Evolutionary conservation across 306 rosid species (phyloP).

Genomic region (Cucumis melo): DNA sequence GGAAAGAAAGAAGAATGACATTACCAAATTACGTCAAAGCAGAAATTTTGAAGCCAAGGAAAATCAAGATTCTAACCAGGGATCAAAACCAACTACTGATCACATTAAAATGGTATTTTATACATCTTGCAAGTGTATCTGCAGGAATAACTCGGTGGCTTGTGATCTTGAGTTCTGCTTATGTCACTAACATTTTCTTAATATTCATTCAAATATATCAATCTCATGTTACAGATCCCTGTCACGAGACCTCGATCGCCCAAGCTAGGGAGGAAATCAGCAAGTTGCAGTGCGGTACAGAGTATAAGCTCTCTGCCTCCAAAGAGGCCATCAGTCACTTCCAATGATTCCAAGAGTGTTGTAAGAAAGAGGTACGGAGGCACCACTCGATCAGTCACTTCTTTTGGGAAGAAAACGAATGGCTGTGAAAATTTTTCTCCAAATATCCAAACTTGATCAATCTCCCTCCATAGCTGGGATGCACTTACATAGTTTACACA

Average conservation of each 20-base stretch:
- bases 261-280: slow-evolving; percentile 25
- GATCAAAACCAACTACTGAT: slow-evolving; percentile 17
- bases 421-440: slow-evolving; percentile 67
- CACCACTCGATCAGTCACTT: slow-evolving; percentile 18
- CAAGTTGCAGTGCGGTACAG: slow-evolving; percentile 11
- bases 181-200: background rate
- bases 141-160: background rate
- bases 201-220: background rate
- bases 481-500: slow-evolving; percentile 1
- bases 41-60: slow-evolving; percentile 25
- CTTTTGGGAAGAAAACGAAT: slow-evolving; percentile 22
- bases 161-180: slow-evolving; percentile 3
- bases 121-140: background rate
- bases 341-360: slow-evolving; percentile 17
- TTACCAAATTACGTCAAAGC: slow-evolving; percentile 26
- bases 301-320: slow-evolving; percentile 26
- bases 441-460: slow-evolving; percentile 40
- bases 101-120: slow-evolving; percentile 34
- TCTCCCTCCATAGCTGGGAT: background rate
- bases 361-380: slow-evolving; percentile 16
- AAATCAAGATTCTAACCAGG: slow-evolving; percentile 24
- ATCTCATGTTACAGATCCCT: slow-evolving; percentile 25
- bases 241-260: slow-evolving; percentile 26
- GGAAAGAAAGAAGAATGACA: slow-evolving; percentile 29
- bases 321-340: slow-evolving; percentile 26